These are phyloP conservation scores for Linum trigynum DNA, from an alignment of 345 rosid species.

Conservation along the genomic window DNA sequence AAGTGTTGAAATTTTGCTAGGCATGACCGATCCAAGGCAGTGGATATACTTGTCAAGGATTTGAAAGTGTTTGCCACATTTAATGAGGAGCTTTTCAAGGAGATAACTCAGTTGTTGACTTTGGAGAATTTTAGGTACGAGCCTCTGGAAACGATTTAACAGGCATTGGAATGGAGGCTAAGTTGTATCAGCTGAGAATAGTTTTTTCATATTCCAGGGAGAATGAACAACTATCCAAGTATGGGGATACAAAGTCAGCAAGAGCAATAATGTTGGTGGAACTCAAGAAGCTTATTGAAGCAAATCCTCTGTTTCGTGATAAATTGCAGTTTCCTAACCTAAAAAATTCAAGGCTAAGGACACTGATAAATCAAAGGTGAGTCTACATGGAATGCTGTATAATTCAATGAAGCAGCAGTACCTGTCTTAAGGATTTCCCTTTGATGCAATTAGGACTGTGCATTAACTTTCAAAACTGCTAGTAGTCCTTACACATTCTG, in stretches of 20 bases:
- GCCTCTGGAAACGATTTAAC: neutral
- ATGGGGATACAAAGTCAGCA: slow-evolving; percentile 96
- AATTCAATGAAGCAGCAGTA: too few relatives aligned
- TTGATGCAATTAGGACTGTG: too few relatives aligned
- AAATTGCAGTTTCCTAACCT: slow-evolving; percentile 93
- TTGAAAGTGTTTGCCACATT: slow-evolving; percentile 94
- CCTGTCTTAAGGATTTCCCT: too few relatives aligned
- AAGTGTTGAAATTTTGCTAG: slow-evolving; percentile 24
- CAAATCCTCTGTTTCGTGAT: slow-evolving; percentile 92
- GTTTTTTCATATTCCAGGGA: slow-evolving; percentile 45
- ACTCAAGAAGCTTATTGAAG: slow-evolving; percentile 97
- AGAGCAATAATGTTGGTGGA: slow-evolving; percentile 94
- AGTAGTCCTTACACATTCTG: too few relatives aligned
- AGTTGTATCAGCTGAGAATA: slow-evolving; percentile 2
- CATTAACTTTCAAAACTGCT: too few relatives aligned
- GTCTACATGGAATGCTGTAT: neutral
- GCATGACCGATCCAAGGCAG: slow-evolving; percentile 93
- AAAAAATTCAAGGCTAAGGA: slow-evolving; percentile 78
- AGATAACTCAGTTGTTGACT: slow-evolving; percentile 85
- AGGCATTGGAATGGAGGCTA: neutral
- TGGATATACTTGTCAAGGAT: slow-evolving; percentile 86
- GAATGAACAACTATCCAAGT: slow-evolving; percentile 93
- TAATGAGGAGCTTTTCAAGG: slow-evolving; percentile 94
- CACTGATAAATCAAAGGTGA: slow-evolving; percentile 93
- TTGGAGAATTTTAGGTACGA: slow-evolving; percentile 80